Evolutionary conservation across 257 asterid genomes (phyloP), one percentile per base, ranked within the genome.

Genomic region (Nyctanthes arbortristis): DNA sequence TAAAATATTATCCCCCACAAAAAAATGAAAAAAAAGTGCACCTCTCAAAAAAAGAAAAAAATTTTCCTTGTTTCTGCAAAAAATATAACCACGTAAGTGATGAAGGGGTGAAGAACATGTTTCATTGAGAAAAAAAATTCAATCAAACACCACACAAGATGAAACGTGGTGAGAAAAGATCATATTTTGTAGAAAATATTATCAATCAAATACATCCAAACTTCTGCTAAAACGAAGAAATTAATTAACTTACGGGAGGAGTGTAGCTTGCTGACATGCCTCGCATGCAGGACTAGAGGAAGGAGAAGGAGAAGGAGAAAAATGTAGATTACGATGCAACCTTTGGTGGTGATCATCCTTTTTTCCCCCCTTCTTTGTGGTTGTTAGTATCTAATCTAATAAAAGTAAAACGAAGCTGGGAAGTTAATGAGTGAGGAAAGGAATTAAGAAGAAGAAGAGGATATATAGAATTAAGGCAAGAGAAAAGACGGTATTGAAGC

Each of bases 211-310:
- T 8, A 35, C 5, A 35, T 35, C 40, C 40, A 1, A 4, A 5
- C 11, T 12, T 12, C 10, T 1, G 40, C 40, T 35, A 24, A 37
- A 31, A 1, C 3, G 49, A 77, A 27, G 13, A 8, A 35, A 20
- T 37, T n/a, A n/a, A n/a, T n/a, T n/a, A n/a, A n/a, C 87, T 22
- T 82, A 84, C 91, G 69, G 34, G 81, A 69, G 34, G 81, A 69
- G 72, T 45, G 82, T 39, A 70, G 65, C 72, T 79, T 79, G 80
- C 58, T 77, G 13, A 87, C 43, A 54, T 70, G 88, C 80, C 88
- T 85, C 4, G 90, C 88, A 66, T 79, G 78, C 57, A 77, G 56
- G 73, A 73, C 30, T 31, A 60, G 31, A 1, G 87, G 84, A 59
- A 85, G 74, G n/a, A 80, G 68, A 33, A 84, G 24, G 11, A 82